Base-by-base conservation (phyloP, 768 basidiomycete species). In the Termitomyces sp. region DNA sequence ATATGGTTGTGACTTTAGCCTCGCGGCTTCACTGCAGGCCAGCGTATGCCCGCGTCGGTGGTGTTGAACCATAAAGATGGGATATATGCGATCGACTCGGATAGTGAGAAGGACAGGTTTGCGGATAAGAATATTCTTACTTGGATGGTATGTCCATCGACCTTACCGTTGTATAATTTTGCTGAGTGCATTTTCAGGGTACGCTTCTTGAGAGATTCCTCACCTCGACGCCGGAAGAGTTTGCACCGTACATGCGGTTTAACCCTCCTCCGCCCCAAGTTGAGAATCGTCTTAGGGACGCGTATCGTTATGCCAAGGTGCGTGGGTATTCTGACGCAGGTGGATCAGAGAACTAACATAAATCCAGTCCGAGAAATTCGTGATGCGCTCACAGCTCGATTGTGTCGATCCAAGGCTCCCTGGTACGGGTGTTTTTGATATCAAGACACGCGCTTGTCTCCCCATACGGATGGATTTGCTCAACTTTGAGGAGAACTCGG, bases 371-470 rank as follows among this genome's bases (percentile, higher is more conserved):
- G 73, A 79, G 12, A 78, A 78, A 11, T 88, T 97, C 63, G 77
- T 98, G 28, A 94, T 98, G 90, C 91, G 96, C 15, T 96, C 96
- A 0, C 96, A 99, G 71, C 82, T 99, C 7, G 96, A 99, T 69
- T 94, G 95, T 66, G 76, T 86, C 1, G 92, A 98, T 68, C 66
- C 74, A 13, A 82, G 91, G 46, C 76, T 98, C 35, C 96, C 96
- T 4, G 95, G 94, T 1, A 89, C 88, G 0, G 94, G 94, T 33
- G 87, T 96, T 1, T 99, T 99, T 67, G 96, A 99, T 70, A 87
- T 98, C 75, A 99, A 99, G 74, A 98, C 96, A 0, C 85, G 96
- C 51, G 95, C 94, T 0, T 90, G 88, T 36, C 73, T 93, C 28
- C 85, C 92, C 0, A 87, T 98, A 50, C 87, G 96, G 2, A 77